Evolutionary conservation across 2,329 filamentous ascomycete genomes (phyloP).

Genomic region (Arthrobotrys musiformis): DNA sequence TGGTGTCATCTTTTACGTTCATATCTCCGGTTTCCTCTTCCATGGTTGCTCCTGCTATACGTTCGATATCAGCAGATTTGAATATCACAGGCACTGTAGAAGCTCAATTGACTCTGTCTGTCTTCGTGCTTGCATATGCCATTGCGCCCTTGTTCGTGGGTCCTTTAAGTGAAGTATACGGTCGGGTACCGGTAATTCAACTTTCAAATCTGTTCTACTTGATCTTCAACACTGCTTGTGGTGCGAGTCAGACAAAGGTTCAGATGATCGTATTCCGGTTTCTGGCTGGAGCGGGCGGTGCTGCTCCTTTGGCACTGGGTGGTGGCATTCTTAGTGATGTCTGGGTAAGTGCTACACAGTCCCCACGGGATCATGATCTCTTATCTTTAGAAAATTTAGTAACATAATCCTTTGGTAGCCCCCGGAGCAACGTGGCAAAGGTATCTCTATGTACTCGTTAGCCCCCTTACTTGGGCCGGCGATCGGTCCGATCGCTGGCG

Average conservation of each 20-base stretch:
- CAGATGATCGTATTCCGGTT: conserved; percentile 71
- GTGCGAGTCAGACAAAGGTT: conserved; percentile 67
- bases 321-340: conserved; percentile 58
- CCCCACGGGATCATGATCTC: background rate
- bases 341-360: conserved; percentile 55
- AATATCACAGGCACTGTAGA: conserved; percentile 65
- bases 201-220: conserved; percentile 69
- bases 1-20: conserved; percentile 70
- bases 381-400: conserved; percentile 65
- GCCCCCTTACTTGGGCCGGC: conserved; percentile 74
- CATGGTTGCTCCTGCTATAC: conserved; percentile 69
- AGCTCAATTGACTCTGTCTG: conserved; percentile 67
- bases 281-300: conserved; percentile 70
- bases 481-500: conserved; percentile 73
- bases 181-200: conserved; percentile 69
- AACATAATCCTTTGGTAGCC: conserved; percentile 65
- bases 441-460: conserved; percentile 72
- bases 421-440: conserved; percentile 73
- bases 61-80: conserved; percentile 68
- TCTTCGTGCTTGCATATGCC: conserved; percentile 69
- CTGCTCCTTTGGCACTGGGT: conserved; percentile 68
- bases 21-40: conserved; percentile 73
- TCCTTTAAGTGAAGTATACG: conserved; percentile 69
- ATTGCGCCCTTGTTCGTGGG: conserved; percentile 68
- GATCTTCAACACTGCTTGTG: conserved; percentile 72